phyloP scores from a whole-genome alignment of 345 rosid genomes.

The Dimocarpus longan region DNA sequence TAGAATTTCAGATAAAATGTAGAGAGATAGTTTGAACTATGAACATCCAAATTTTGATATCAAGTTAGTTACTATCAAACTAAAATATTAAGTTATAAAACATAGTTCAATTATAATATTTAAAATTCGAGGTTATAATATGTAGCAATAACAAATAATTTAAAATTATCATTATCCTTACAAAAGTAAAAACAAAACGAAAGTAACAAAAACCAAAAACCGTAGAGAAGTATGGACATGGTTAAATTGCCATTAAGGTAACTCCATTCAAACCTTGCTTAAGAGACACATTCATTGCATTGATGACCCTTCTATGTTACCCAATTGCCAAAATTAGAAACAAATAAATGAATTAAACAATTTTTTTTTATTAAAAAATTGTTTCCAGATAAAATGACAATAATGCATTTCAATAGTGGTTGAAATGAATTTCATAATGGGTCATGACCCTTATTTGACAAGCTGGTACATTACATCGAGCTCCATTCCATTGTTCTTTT shows the following conservation, averaged over 20 bases:
- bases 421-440: neutral
- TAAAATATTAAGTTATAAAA: too few species aligned
- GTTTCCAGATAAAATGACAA: neutral
- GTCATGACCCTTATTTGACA: neutral
- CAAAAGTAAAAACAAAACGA: too few species aligned
- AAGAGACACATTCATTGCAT: neutral
- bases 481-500: neutral
- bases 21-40: too few species aligned
- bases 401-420: neutral
- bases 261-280: neutral
- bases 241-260: neutral
- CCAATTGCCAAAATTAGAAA: neutral
- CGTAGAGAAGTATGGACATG: neutral
- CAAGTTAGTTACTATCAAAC: too few species aligned
- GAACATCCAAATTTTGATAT: too few species aligned
- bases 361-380: neutral
- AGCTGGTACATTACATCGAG: neutral
- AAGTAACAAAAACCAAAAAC: too few species aligned
- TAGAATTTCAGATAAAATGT: too few species aligned
- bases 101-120: too few species aligned
- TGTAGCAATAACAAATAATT: too few species aligned
- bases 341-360: too few species aligned
- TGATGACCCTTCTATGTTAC: neutral
- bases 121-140: too few species aligned
- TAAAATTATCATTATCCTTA: too few species aligned